Base-by-base conservation (phyloP, 768 basidiomycete species). In the Dioszegia aurantiaca region DNA sequence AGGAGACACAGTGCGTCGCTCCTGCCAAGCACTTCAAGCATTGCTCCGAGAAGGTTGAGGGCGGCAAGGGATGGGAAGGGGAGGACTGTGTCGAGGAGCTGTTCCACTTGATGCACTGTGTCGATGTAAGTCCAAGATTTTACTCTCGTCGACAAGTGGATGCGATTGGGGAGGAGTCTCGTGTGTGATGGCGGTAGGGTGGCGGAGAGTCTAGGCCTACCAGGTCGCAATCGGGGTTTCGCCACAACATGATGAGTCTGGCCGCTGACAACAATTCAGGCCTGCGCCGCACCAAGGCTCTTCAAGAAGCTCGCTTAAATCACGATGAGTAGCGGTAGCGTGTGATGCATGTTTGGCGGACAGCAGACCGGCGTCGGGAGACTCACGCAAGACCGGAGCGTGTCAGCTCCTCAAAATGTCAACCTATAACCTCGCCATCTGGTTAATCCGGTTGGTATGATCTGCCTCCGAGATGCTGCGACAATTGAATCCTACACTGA, bases 81-180 rank as follows among this genome's bases (percentile, higher is more conserved):
- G 92, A 94, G 81, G 90, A 93, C 74, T 94, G 90, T 72, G 87
- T 92, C 56, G 49, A 62, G 64, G 62, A 77, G 58, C 67, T 72
- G 31, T 69, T 43, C 67, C 84, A 83, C 88, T 83, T 89, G 85
- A 92, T 92, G 89, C 91, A 92, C 80, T 92, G 89, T 70, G 87
- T 86, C 55, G 89, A 92, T 66, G 89, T 90, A 79, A 57, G 87
- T 65, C 40, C 27, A 23, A 33, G 33, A 51, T 33, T 21, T 30
- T 26, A 10, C 14, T 17, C 10, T 11, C 11, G 26, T 16, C 11
- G 24, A 6, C 8, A 24, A 10, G 21, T 10, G 21, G 44, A 24
- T 46, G 19, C 19, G 27, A 46, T 8, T 4, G 44, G 9, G 40
- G 40, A 42, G 19, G 44, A n/a, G n/a, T n/a, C n/a, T n/a, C n/a